Percentiles rank a stretch among this genome's conserved stretches.
Evolutionary conservation across 1,139 yeast genomes (phyloP).

Genomic region (Citeromyces hawaiiensis): DNA sequence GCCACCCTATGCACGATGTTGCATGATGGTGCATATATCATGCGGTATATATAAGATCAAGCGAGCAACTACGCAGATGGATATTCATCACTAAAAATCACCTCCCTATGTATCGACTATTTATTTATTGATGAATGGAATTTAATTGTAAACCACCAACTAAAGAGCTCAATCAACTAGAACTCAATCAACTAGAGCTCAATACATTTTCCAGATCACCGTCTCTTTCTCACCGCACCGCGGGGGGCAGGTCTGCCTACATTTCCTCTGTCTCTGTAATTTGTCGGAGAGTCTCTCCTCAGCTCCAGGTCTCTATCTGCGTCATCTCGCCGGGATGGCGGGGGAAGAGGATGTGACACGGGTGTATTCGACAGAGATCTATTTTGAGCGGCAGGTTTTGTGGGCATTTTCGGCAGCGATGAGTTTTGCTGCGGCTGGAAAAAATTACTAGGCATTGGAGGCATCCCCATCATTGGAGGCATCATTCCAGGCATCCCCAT

Average conservation of each 20-base stretch:
- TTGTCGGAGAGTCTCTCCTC: background rate
- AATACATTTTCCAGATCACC: background rate
- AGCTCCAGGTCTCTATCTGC: background rate
- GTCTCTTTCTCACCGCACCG: background rate
- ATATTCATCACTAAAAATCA: too few relatives aligned
- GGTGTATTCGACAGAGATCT: background rate
- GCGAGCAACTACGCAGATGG: too few relatives aligned
- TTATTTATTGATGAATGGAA: too few relatives aligned
- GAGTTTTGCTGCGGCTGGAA: background rate
- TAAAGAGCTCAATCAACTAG: too few relatives aligned
- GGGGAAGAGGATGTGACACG: background rate
- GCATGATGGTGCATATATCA: too few relatives aligned
- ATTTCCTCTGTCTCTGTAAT: background rate
- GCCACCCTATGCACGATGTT: too few relatives aligned
- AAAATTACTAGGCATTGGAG: slow-evolving; percentile 10
- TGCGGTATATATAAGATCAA: too few relatives aligned
- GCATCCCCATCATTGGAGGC: slow-evolving; percentile 14
- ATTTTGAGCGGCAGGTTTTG: background rate
- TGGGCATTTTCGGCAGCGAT: background rate
- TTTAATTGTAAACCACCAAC: too few relatives aligned
- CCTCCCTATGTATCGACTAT: too few relatives aligned
- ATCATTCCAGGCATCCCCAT: slow-evolving; percentile 22
- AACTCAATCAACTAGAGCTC: too few relatives aligned
- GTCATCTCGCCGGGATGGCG: background rate
- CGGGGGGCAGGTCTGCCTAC: background rate